Conservation (phyloP, 352 stramenopile genomes). For the Globisporangium yorkense region DNA sequence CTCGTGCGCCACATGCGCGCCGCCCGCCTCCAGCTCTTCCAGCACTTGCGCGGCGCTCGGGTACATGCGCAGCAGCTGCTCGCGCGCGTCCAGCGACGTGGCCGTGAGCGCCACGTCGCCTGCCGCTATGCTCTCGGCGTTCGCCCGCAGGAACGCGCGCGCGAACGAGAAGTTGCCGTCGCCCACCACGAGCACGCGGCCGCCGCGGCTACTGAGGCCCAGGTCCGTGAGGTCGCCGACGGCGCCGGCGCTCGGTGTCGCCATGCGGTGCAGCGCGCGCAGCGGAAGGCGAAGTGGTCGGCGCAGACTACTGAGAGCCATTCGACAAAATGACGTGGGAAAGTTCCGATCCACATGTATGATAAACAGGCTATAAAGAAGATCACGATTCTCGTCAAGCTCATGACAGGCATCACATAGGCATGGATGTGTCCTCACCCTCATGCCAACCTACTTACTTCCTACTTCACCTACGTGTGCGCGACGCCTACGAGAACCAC, state of each 20-base stretch:
- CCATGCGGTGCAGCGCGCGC: not conserved
- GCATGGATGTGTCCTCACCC: too few relatives aligned
- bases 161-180: slow-evolving; percentile 86
- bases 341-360: too few relatives aligned
- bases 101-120: slow-evolving; percentile 33
- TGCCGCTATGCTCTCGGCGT: slow-evolving; percentile 16
- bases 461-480: not conserved
- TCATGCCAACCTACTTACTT: too few relatives aligned
- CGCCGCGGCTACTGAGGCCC: slow-evolving; percentile 15
- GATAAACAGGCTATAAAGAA: not conserved
- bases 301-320: not conserved
- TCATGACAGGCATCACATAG: too few relatives aligned
- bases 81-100: slow-evolving; percentile 64
- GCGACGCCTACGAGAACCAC: slow-evolving; percentile 18
- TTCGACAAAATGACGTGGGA: not conserved
- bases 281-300: not conserved
- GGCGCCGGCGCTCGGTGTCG: not conserved
- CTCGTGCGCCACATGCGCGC: slow-evolving; percentile 51
- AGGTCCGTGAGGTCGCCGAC: slow-evolving; percentile 55
- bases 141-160: slow-evolving; percentile 58
- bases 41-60: slow-evolving; percentile 47
- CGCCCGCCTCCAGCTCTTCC: slow-evolving; percentile 38
- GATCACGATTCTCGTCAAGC: too few relatives aligned
- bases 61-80: slow-evolving; percentile 73
- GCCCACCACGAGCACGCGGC: slow-evolving; percentile 61